Evolutionary conservation across 176 grass and related monocot species (phyloP).

Genomic region (Avena atlantica): DNA sequence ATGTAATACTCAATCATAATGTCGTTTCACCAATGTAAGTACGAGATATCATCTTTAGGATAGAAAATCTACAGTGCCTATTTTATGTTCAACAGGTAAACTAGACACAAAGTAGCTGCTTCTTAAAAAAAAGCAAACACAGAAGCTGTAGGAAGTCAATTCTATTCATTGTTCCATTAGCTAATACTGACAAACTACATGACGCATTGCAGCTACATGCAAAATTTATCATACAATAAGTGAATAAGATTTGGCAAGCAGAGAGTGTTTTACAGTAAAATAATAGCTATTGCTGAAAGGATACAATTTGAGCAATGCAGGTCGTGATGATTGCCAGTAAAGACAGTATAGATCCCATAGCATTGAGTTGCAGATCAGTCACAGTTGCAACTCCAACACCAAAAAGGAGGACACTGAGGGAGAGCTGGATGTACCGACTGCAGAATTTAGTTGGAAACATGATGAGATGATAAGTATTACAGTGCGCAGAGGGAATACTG

Average conservation of each 20-base stretch:
- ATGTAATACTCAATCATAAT: not conserved
- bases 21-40: not conserved
- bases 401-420: constrained; percentile 83
- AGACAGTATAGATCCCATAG: constrained; percentile 86
- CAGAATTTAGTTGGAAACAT: constrained; percentile 45
- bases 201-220: not conserved
- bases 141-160: not conserved
- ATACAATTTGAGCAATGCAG: constrained; percentile 99
- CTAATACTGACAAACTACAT: constrained; percentile 23
- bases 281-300: constrained; percentile 57
- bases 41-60: not conserved
- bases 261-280: not conserved
- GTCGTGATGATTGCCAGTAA: constrained; percentile 90
- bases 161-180: constrained; percentile 11
- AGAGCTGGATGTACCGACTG: constrained; percentile 87
- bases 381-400: constrained; percentile 98
- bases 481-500: constrained; percentile 10
- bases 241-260: constrained; percentile 25
- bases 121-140: not conserved
- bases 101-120: not conserved
- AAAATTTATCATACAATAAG: not conserved
- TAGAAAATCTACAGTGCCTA: not conserved
- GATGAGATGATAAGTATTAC: constrained; percentile 22
- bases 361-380: constrained; percentile 97
- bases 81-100: constrained; percentile 10